A percentile compares a stretch with the other conserved stretches of the same genome.
Conservation (phyloP, 2,329 filamentous ascomycete species). For the Byssothecium circinans region DNA sequence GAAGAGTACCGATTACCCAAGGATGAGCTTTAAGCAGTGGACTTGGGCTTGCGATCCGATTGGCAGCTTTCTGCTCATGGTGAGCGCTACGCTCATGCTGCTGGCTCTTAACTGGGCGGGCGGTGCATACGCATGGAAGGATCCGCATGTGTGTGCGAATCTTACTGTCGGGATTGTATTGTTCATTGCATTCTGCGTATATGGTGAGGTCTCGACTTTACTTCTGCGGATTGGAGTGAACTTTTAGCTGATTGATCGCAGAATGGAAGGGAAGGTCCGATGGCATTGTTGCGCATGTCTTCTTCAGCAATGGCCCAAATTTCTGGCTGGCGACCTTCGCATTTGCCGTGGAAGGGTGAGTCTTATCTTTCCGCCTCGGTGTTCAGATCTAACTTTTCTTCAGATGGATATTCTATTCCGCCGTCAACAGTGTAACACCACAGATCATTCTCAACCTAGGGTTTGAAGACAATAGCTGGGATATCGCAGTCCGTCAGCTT, state of each 20-base stretch:
- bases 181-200: conserved; percentile 30
- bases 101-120: conserved; percentile 37
- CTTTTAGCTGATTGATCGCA: conserved; percentile 20
- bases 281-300: conserved; percentile 59
- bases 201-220: conserved; percentile 17
- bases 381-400: neutral
- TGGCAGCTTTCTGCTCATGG: conserved; percentile 28
- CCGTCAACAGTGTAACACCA: conserved; percentile 36
- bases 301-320: conserved; percentile 57
- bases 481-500: conserved; percentile 33
- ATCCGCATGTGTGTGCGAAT: conserved; percentile 28
- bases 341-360: conserved; percentile 58
- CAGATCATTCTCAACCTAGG: conserved; percentile 37
- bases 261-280: conserved; percentile 60
- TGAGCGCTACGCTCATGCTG: conserved; percentile 30
- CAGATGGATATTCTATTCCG: conserved; percentile 54
- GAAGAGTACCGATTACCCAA: conserved; percentile 29
- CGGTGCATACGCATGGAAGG: conserved; percentile 27
- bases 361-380: neutral
- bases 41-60: conserved; percentile 37
- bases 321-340: conserved; percentile 59
- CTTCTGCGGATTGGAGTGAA: neutral
- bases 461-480: conserved; percentile 34
- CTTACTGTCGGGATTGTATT: conserved; percentile 26
- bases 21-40: conserved; percentile 28